Evolutionary conservation across 1,284 basidiomycete genomes (phyloP).

Genomic region (Sporisorium graminicola): DNA sequence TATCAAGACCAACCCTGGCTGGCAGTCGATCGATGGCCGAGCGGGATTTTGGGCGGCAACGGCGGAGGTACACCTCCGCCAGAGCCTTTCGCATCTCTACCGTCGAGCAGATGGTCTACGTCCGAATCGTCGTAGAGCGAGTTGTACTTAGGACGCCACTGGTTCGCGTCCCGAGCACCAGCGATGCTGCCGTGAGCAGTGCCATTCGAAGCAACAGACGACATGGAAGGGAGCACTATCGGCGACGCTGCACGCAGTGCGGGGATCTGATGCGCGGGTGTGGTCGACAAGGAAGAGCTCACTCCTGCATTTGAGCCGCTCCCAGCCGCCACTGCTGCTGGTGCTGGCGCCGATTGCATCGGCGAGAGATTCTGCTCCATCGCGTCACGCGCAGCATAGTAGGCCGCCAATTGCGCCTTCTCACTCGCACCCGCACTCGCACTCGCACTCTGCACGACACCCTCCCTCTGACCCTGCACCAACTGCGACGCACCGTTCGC

Average conservation of each 20-base stretch:
- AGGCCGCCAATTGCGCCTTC: slow-evolving; percentile 49
- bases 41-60: slow-evolving; percentile 41
- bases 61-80: slow-evolving; percentile 18
- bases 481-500: not conserved
- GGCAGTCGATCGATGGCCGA: slow-evolving; percentile 6
- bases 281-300: not conserved
- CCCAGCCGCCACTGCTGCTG: not conserved
- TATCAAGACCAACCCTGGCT: slow-evolving; percentile 1
- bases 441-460: not conserved
- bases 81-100: not conserved
- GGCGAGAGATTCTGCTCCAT: slow-evolving; percentile 24
- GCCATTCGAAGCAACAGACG: not conserved
- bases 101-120: not conserved
- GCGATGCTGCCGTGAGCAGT: not conserved
- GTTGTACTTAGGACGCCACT: slow-evolving; percentile 31
- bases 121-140: slow-evolving; percentile 39
- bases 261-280: not conserved
- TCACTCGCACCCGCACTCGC: slow-evolving; percentile 22
- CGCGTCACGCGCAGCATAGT: slow-evolving; percentile 47
- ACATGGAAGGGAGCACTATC: not conserved
- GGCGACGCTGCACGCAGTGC: not conserved
- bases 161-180: not conserved
- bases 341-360: not conserved
- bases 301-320: not conserved
- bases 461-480: not conserved